These are phyloP conservation scores for Suillus variegatus DNA, from an alignment of 768 basidiomycete species.

Conservation along the genomic window DNA sequence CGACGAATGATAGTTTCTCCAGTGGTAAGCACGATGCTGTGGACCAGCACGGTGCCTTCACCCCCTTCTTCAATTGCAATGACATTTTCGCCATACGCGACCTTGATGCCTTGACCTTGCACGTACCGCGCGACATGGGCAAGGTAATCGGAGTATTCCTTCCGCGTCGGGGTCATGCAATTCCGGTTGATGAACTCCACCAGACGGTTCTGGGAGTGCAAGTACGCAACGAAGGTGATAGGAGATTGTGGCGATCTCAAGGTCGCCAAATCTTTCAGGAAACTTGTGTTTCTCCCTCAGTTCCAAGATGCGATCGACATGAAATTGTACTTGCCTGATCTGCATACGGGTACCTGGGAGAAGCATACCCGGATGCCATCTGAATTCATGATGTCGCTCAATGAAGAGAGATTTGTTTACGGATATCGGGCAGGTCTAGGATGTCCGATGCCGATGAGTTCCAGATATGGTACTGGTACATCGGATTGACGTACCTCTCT, in stretches of 20 bases:
- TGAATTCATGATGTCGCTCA: conserved; percentile 48
- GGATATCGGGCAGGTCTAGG: conserved; percentile 16
- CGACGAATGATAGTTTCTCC: conserved; percentile 35
- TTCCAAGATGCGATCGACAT: background rate
- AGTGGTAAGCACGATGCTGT: conserved; percentile 36
- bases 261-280: conserved; percentile 56
- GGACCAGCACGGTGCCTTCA: conserved; percentile 40
- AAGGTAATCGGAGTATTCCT: conserved; percentile 57
- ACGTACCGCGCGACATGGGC: conserved; percentile 51
- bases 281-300: conserved; percentile 32
- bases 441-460: conserved; percentile 9
- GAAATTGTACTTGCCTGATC: conserved; percentile 39
- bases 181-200: conserved; percentile 55
- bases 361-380: conserved; percentile 60
- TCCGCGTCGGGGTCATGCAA: conserved; percentile 50
- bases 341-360: conserved; percentile 54
- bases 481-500: conserved; percentile 13
- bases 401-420: conserved; percentile 44
- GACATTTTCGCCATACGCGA: conserved; percentile 50
- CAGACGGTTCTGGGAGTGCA: conserved; percentile 50
- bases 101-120: conserved; percentile 41
- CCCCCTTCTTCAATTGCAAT: conserved; percentile 36
- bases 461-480: background rate
- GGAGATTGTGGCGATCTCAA: conserved; percentile 51
- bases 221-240: conserved; percentile 54